Evolutionary conservation across 2,329 filamentous ascomycete genomes (phyloP).

Genomic region (Talaromyces albobiverticillius): DNA sequence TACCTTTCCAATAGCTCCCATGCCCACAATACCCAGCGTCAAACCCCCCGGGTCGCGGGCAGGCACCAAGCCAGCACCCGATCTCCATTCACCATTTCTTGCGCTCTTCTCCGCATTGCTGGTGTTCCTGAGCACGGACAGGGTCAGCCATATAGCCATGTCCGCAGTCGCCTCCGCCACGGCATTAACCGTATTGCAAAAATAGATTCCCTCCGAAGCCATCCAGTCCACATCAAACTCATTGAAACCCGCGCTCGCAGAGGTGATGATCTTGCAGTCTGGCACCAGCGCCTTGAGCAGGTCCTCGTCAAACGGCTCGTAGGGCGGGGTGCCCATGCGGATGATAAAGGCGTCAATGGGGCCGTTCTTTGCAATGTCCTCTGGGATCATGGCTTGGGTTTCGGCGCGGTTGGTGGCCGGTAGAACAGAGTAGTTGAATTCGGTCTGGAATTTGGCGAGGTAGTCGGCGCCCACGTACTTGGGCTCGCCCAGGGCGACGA

Average conservation of each 20-base stretch:
- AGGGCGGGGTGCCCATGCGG: constrained; percentile 50
- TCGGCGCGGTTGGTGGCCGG: constrained; percentile 36
- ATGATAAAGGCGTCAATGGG: constrained; percentile 50
- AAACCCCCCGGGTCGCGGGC: constrained; percentile 72
- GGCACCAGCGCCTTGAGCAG: constrained; percentile 42
- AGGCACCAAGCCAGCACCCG: constrained; percentile 61
- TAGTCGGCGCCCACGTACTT: constrained; percentile 40
- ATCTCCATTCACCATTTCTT: constrained; percentile 47
- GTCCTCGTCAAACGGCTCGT: constrained; percentile 50
- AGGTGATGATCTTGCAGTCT: constrained; percentile 46
- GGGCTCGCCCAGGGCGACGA: constrained; percentile 43
- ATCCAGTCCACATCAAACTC: constrained; percentile 48
- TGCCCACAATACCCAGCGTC: constrained; percentile 69
- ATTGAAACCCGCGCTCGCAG: constrained; percentile 49
- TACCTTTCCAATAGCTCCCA: constrained; percentile 71
- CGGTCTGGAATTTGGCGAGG: constrained; percentile 35
- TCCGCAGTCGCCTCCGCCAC: constrained; percentile 77
- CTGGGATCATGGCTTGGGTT: constrained; percentile 35
- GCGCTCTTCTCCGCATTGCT: constrained; percentile 59
- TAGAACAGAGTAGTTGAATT: constrained; percentile 42
- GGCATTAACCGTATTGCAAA: constrained; percentile 67
- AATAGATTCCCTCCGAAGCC: constrained; percentile 45
- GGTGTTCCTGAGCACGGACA: constrained; percentile 69
- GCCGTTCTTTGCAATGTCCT: constrained; percentile 33
- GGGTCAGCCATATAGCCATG: constrained; percentile 67